phyloP scores from a whole-genome alignment of 495 filamentous ascomycete species.

The Daldinia decipiens region DNA sequence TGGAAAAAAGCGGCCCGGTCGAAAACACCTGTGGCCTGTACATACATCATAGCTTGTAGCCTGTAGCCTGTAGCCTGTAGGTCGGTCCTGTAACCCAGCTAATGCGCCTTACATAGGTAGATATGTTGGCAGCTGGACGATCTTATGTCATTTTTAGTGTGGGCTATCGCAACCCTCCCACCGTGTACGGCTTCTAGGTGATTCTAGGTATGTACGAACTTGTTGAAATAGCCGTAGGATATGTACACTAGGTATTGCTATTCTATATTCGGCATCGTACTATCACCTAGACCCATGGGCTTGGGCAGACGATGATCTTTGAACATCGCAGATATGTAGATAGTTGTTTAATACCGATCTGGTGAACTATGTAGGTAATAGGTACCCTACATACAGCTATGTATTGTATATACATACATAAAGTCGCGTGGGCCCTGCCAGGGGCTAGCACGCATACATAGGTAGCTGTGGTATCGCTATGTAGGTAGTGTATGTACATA shows the following conservation, averaged over 20 bases:
- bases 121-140: constrained; percentile 13
- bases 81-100: constrained; percentile 13
- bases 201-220: constrained; percentile 4
- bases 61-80: not conserved
- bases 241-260: not conserved
- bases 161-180: constrained; percentile 26
- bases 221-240: constrained; percentile 17
- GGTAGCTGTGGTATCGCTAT: not conserved
- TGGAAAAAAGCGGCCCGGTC: constrained; percentile 11
- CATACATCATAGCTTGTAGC: too few relatives aligned
- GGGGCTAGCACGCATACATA: constrained; percentile 8
- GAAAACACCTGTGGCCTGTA: not conserved
- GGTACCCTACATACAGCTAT: constrained; percentile 19
- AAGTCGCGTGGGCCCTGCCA: constrained; percentile 9
- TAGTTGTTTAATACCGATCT: not conserved
- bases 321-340: not conserved
- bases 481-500: too few relatives aligned
- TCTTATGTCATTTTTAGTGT: constrained; percentile 40
- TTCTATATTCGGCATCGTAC: constrained; percentile 15
- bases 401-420: constrained; percentile 27
- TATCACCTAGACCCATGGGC: constrained; percentile 19
- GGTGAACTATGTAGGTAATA: constrained; percentile 10
- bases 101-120: constrained; percentile 10
- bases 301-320: constrained; percentile 25
- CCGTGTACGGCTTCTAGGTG: constrained; percentile 11